Percentiles rank a stretch among this genome's conserved stretches.
Evolutionary conservation across 1,284 basidiomycete genomes (phyloP).

Genomic region (Rhodotorula sp.): DNA sequence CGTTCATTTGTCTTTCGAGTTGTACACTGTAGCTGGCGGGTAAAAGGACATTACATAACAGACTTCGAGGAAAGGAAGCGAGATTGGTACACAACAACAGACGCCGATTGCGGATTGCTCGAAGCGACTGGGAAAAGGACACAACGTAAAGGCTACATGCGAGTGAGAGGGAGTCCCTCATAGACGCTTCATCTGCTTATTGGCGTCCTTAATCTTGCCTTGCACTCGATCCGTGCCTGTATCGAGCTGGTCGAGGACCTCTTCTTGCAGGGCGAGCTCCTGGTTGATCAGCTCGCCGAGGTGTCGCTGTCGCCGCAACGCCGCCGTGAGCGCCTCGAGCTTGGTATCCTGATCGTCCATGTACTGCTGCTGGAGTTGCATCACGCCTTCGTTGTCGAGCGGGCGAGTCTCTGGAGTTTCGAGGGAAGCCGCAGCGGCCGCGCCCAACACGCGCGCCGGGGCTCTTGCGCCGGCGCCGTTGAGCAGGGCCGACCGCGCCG

Average conservation of each 20-base stretch:
- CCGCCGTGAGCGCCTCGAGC: conserved; percentile 71
- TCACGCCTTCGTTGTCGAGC: conserved; percentile 74
- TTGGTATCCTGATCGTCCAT: conserved; percentile 82
- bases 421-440: conserved; percentile 55
- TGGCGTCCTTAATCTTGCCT: conserved; percentile 71
- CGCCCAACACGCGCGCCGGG: conserved; percentile 56
- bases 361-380: conserved; percentile 74
- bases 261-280: conserved; percentile 82
- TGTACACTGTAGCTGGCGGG: too few species aligned
- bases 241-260: conserved; percentile 76
- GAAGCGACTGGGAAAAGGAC: background rate
- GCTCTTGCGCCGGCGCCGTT: conserved; percentile 41
- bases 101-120: too few species aligned
- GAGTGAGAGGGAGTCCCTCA: background rate
- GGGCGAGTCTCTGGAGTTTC: conserved; percentile 85
- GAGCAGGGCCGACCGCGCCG: conserved; percentile 14
- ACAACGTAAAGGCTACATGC: background rate
- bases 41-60: too few species aligned
- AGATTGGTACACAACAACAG: too few species aligned
- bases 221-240: conserved; percentile 71
- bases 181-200: conserved; percentile 66
- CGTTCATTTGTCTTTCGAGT: too few species aligned
- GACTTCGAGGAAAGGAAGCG: too few species aligned
- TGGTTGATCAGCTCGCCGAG: conserved; percentile 82
- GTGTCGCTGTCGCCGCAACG: conserved; percentile 80